These are phyloP conservation scores for Micractinium sp. DNA, from an alignment of 139 green algal species.

Conservation along the genomic window DNA sequence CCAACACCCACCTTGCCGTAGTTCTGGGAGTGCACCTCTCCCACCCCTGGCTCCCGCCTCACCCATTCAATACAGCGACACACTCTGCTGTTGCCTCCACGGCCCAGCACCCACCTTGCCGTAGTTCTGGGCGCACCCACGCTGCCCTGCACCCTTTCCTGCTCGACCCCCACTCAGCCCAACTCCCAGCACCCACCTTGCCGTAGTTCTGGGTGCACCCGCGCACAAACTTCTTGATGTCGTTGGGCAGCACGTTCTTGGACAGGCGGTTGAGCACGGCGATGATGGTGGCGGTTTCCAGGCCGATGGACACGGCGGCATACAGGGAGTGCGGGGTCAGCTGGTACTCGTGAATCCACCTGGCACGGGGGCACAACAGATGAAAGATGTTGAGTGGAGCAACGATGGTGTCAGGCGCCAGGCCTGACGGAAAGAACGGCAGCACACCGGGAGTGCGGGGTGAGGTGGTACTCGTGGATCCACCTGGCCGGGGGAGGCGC, in stretches of 20 bases:
- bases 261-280: slow-evolving; percentile 85
- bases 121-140: slow-evolving; percentile 93
- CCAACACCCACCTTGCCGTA: slow-evolving; percentile 79
- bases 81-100: too few species aligned
- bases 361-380: too few species aligned
- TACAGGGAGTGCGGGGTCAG: slow-evolving; percentile 98
- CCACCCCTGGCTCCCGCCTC: too few species aligned
- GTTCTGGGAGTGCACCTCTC: too few species aligned
- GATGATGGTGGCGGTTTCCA: slow-evolving; percentile 93
- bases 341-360: slow-evolving; percentile 73
- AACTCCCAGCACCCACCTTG: slow-evolving; percentile 62
- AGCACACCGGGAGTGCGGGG: slow-evolving; percentile 96
- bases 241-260: slow-evolving; percentile 73
- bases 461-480: slow-evolving; percentile 86
- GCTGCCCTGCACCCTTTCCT: too few species aligned
- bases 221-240: slow-evolving; percentile 86
- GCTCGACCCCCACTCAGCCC: neutral
- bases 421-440: slow-evolving; percentile 95
- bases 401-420: slow-evolving; percentile 93
- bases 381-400: slow-evolving; percentile 87
- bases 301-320: slow-evolving; percentile 94
- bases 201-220: slow-evolving; percentile 95
- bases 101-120: slow-evolving; percentile 74
- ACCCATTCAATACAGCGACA: too few species aligned
- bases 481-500: neutral